A percentile compares a stretch with the other conserved stretches of the same genome.
Evolutionary conservation across 2,329 filamentous ascomycete species (phyloP).

Genomic region (Venturiaceae sp.): DNA sequence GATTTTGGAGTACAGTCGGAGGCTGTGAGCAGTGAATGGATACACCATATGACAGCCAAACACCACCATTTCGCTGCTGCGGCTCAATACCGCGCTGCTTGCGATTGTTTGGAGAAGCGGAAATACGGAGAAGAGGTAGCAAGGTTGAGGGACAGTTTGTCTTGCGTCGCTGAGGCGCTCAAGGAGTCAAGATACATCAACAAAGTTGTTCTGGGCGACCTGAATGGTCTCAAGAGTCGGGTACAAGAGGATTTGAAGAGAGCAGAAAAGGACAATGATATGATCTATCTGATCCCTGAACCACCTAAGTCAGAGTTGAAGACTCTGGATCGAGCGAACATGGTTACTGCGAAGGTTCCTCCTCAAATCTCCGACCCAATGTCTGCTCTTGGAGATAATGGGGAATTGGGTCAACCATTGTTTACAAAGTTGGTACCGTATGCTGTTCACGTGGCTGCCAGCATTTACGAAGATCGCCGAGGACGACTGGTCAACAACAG

Average conservation of each 20-base stretch:
- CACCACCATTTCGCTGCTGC: conserved; percentile 95
- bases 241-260: conserved; percentile 83
- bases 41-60: conserved; percentile 94
- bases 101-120: conserved; percentile 84
- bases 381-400: conserved; percentile 68
- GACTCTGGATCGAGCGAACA: conserved; percentile 74
- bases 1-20: conserved; percentile 85
- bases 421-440: conserved; percentile 93
- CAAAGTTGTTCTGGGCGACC: conserved; percentile 69
- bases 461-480: conserved; percentile 85
- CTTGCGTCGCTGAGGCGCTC: conserved; percentile 75
- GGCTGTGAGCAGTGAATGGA: conserved; percentile 87
- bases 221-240: conserved; percentile 72
- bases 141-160: conserved; percentile 68
- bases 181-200: conserved; percentile 78
- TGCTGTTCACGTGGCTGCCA: conserved; percentile 87
- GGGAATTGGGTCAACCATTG: conserved; percentile 72
- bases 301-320: conserved; percentile 83
- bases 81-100: conserved; percentile 83
- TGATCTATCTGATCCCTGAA: conserved; percentile 82
- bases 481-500: conserved; percentile 85
- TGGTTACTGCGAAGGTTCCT: conserved; percentile 73
- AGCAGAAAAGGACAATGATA: conserved; percentile 91
- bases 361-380: conserved; percentile 74
- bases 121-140: conserved; percentile 95